phyloP scores from a whole-genome alignment of 192 early-diverging fungal species.

The Backusella tarrabulga region DNA sequence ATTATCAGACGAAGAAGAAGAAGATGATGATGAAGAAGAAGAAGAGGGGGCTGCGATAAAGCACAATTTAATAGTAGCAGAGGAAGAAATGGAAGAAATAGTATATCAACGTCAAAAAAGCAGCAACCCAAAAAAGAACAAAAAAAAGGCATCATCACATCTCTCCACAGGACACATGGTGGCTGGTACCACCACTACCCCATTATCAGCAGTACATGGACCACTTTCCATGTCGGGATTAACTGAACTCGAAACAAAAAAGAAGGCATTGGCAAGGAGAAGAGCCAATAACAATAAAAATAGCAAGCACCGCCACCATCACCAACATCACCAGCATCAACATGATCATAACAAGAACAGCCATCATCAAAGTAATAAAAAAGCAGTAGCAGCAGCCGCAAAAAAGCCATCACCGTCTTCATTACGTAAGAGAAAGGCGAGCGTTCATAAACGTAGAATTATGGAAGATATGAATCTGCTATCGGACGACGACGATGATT shows the following conservation, averaged over 20 bases:
- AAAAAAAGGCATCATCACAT: neutral
- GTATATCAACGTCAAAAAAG: neutral
- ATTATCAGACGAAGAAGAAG: neutral
- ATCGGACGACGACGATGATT: conserved; percentile 2
- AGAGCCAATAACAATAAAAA: neutral
- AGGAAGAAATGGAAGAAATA: neutral
- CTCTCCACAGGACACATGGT: neutral
- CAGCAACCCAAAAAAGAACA: neutral
- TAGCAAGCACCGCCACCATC: neutral
- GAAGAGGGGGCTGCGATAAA: neutral
- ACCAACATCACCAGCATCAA: neutral
- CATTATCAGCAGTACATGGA: neutral
- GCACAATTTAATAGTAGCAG: neutral
- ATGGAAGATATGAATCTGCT: conserved; percentile 16
- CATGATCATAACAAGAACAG: neutral
- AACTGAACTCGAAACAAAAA: conserved; percentile 5
- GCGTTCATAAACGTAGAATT: conserved; percentile 21
- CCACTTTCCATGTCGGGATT: conserved; percentile 8
- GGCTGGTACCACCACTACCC: neutral
- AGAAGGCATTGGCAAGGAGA: neutral
- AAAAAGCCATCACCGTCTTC: neutral
- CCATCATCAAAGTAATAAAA: neutral
- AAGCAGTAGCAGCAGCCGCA: neutral
- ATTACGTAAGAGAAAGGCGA: conserved; percentile 17
- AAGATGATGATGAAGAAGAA: neutral